Conservation (phyloP, 1,284 basidiomycete species). For the Tilletia horrida region DNA sequence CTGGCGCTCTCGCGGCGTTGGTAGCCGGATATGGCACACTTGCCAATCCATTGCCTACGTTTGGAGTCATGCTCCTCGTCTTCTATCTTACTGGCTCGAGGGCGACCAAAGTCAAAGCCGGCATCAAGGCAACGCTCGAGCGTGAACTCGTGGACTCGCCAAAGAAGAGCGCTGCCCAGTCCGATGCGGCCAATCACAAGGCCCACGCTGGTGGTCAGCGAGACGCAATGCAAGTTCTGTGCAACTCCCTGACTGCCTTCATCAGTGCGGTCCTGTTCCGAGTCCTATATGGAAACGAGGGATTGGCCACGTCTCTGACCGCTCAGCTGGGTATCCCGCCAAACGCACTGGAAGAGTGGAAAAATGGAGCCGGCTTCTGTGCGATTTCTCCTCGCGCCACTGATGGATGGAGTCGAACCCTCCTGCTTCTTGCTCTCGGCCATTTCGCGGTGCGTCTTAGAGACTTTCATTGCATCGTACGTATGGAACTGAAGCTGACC, state of each 20-base stretch:
- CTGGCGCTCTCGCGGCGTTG: slow-evolving; percentile 38
- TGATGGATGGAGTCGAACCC: slow-evolving; percentile 5
- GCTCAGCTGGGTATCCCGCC: not conserved
- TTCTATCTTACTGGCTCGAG: slow-evolving; percentile 69
- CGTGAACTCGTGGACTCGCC: slow-evolving; percentile 57
- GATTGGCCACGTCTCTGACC: not conserved
- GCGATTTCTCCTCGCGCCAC: not conserved
- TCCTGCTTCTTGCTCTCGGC: slow-evolving; percentile 33
- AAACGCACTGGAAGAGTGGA: not conserved
- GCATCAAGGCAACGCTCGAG: slow-evolving; percentile 70
- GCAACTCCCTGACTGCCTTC: slow-evolving; percentile 32
- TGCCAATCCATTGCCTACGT: slow-evolving; percentile 41
- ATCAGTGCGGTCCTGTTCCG: slow-evolving; percentile 21
- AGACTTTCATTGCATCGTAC: not conserved
- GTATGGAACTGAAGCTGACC: not conserved
- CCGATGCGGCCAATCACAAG: slow-evolving; percentile 21
- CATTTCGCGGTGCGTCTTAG: slow-evolving; percentile 33
- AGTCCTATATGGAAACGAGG: slow-evolving; percentile 17
- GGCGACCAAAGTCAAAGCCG: slow-evolving; percentile 70
- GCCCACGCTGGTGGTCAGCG: slow-evolving; percentile 33
- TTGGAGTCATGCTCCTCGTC: slow-evolving; percentile 38
- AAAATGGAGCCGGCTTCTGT: not conserved
- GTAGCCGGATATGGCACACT: slow-evolving; percentile 41
- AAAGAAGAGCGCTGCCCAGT: slow-evolving; percentile 19
- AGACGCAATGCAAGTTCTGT: slow-evolving; percentile 39